These are phyloP conservation scores for Coriaria nepalensis DNA, from an alignment of 306 rosid species.

Conservation along the genomic window DNA sequence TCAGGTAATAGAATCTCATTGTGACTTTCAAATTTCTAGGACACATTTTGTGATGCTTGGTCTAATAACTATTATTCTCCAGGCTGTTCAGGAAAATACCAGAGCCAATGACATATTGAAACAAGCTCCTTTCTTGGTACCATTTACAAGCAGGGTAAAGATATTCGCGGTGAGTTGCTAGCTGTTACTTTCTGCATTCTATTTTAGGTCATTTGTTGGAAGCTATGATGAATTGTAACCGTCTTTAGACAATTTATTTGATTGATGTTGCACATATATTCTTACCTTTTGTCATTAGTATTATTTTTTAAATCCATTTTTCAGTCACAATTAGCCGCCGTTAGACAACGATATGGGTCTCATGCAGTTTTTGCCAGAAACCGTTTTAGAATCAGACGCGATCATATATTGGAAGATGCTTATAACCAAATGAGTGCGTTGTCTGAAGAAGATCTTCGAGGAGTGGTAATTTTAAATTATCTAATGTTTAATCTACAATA, in stretches of 20 bases:
- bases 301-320: constrained; percentile 24
- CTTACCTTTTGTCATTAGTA: constrained; percentile 12
- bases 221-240: too few species aligned
- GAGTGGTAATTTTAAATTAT: constrained; percentile 37
- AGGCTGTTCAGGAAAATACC: constrained; percentile 74
- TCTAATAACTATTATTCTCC: constrained; percentile 12
- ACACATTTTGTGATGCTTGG: constrained; percentile 2
- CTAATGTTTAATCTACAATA: constrained; percentile 7
- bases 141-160: constrained; percentile 98
- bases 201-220: constrained; percentile 7
- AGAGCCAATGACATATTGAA: constrained; percentile 86
- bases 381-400: constrained; percentile 78
- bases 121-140: constrained; percentile 88
- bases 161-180: constrained; percentile 64
- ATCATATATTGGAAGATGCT: constrained; percentile 93
- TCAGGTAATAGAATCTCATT: constrained; percentile 47
- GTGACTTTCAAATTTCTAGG: constrained; percentile 9
- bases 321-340: constrained; percentile 92
- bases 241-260: too few species aligned
- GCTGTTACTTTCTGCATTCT: constrained; percentile 8
- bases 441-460: constrained; percentile 92
- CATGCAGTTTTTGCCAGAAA: constrained; percentile 59
- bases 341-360: constrained; percentile 60
- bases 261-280: too few species aligned
- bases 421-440: constrained; percentile 84